Evolutionary conservation across 495 filamentous ascomycete species (phyloP), one percentile per base, ranked within the genome.

Genomic region (Annulohypoxylon maeteangense): DNA sequence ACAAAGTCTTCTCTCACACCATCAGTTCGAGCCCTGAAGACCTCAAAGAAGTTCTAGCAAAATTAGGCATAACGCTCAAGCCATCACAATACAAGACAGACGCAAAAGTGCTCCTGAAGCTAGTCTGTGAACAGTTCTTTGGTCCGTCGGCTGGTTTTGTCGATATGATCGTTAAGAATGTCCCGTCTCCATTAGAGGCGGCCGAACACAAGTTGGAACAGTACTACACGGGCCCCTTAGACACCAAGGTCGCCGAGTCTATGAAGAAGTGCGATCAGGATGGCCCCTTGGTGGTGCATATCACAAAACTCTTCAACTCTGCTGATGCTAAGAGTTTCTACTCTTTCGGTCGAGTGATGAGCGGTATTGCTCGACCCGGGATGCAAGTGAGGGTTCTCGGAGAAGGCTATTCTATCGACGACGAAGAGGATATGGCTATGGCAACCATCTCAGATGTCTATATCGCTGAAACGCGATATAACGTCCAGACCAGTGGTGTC

Each of bases 1-100:
- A 99, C 84, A 99, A 99, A 76, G 84, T 99, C 32, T 98, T 95
- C 79, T 94, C 95, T 6, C 96, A 98, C 78, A 95, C 95, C 10
- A 91, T 99, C 68, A 95, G 94, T 74, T 91, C 97, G 75, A 94
- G 90, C 70, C 92, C 95, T 0, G 90, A 93, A 54, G 93, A 96
- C 70, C 81, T 99, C 51, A 95, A 93, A 78, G 84, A 83, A 12
- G 97, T 92, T 6, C 83, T 99, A 59, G 90, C 85, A 14, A 90
- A 88, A 47, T 85, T 99, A 5, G 93, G 93, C 1, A 96, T 99
- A 71, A 78, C 80, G 27, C 79, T 99, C 64, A 98, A 98, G 79
- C 95, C 94, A 7, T 93, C 94, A 2, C 93, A 97, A 78, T 92
- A 94, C 77, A 95, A 90, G 80, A 85, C 89, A 1, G 93, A 98